phyloP scores from a whole-genome alignment of 441 rosid genomes.

The Populus tomentosa region DNA sequence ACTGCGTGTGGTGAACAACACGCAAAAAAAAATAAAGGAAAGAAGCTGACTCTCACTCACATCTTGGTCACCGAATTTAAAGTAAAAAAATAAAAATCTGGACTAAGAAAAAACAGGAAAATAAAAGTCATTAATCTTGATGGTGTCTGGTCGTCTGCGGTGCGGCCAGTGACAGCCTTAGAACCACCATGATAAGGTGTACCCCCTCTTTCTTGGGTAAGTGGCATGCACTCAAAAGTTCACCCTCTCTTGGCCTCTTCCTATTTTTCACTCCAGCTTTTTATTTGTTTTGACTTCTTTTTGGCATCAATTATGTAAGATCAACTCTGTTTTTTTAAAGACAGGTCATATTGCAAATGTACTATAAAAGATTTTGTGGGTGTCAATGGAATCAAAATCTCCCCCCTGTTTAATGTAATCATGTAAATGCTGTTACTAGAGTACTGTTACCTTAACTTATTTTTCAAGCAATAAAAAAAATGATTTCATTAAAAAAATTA shows the following conservation, averaged over 20 bases:
- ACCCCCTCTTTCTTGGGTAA: background rate
- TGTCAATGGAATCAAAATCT: background rate
- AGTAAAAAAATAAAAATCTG: no score
- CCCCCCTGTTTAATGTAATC: background rate
- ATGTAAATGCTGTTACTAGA: background rate
- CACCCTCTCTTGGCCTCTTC: background rate
- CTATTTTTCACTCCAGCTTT: background rate
- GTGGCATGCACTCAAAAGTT: background rate
- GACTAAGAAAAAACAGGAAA: background rate
- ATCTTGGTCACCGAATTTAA: background rate
- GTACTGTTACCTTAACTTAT: background rate
- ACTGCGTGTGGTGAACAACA: background rate
- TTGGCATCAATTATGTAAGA: background rate
- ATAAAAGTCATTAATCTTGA: background rate
- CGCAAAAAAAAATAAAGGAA: background rate
- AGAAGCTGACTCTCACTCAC: background rate
- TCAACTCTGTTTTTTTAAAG: background rate
- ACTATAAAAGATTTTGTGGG: background rate
- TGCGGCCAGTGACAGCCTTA: background rate
- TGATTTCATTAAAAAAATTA: no score
- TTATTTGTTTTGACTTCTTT: background rate
- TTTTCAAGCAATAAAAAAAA: background rate
- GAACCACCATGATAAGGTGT: background rate
- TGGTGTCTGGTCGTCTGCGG: background rate
- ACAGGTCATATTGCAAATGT: background rate